Evolutionary conservation across 805 yeast genomes (phyloP).

Genomic region (Lipomyces oligophaga): DNA sequence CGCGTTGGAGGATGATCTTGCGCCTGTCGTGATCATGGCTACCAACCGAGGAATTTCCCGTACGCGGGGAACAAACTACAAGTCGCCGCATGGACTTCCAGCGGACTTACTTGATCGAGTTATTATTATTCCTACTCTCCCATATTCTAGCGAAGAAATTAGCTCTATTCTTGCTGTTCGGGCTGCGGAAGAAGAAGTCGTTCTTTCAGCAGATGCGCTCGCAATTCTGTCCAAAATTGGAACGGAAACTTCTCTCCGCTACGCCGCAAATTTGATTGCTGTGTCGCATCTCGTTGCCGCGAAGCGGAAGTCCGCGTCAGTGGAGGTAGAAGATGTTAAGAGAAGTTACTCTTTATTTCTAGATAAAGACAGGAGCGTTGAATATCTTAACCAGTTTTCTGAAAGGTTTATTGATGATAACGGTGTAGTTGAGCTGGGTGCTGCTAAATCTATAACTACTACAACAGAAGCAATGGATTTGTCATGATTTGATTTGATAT

Average conservation of each 20-base stretch:
- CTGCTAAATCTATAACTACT: slow-evolving; percentile 7
- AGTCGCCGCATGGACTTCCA: slow-evolving; percentile 97
- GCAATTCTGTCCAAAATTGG: slow-evolving; percentile 87
- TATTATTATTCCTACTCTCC: slow-evolving; percentile 80
- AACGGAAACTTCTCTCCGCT: slow-evolving; percentile 82
- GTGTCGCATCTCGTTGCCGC: slow-evolving; percentile 83
- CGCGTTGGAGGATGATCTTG: slow-evolving; percentile 92
- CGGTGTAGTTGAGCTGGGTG: slow-evolving; percentile 42
- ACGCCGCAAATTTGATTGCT: slow-evolving; percentile 84
- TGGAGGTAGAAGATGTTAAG: slow-evolving; percentile 79
- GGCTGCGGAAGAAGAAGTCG: slow-evolving; percentile 91
- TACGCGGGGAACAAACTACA: slow-evolving; percentile 89
- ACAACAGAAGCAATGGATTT: slow-evolving; percentile 14
- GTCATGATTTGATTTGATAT: slow-evolving; percentile 3
- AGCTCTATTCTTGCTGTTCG: slow-evolving; percentile 81
- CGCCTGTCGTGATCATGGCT: slow-evolving; percentile 97
- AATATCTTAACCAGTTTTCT: slow-evolving; percentile 67
- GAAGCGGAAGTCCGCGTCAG: slow-evolving; percentile 67
- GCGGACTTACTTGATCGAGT: slow-evolving; percentile 90
- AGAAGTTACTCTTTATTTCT: slow-evolving; percentile 73
- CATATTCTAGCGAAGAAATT: slow-evolving; percentile 78
- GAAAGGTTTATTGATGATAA: slow-evolving; percentile 71
- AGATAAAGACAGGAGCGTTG: slow-evolving; percentile 86
- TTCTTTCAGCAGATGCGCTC: slow-evolving; percentile 73
- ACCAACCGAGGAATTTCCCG: slow-evolving; percentile 94